A percentile compares a stretch with the other conserved stretches of the same genome.
These are phyloP conservation scores for Jackrogersella multiformis DNA, from an alignment of 495 filamentous ascomycete genomes.

Conservation along the genomic window DNA sequence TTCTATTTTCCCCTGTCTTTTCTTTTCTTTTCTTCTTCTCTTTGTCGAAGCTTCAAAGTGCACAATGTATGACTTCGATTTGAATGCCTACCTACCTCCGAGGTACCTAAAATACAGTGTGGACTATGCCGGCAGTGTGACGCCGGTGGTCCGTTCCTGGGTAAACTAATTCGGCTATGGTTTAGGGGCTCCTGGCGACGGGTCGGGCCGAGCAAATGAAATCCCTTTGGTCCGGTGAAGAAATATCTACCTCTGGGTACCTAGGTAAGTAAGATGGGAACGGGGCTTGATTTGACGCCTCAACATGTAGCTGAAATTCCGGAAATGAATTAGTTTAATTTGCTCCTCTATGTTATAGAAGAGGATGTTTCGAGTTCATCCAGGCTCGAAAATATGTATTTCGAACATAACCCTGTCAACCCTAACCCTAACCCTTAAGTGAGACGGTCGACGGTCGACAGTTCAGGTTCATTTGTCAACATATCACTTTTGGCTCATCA, in stretches of 20 bases:
- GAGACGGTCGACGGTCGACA: no score
- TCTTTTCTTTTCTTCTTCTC: background rate
- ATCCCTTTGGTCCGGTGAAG: conserved; percentile 37
- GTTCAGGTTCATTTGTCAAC: no score
- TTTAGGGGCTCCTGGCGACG: conserved; percentile 7
- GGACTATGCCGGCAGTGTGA: conserved; percentile 27
- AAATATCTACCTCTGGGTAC: conserved; percentile 2
- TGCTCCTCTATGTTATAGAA: background rate
- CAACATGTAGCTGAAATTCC: background rate
- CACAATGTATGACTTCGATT: conserved; percentile 4
- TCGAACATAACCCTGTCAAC: no score
- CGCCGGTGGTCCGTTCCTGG: conserved; percentile 34
- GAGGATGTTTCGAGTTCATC: background rate
- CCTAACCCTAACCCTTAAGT: no score
- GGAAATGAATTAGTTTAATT: background rate
- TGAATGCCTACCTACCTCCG: no score
- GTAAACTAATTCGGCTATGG: conserved; percentile 35
- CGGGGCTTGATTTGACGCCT: conserved; percentile 14
- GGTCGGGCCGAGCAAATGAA: conserved; percentile 32
- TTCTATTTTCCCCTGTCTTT: background rate
- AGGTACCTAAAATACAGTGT: background rate
- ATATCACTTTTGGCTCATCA: no score
- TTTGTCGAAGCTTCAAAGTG: background rate
- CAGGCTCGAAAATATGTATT: background rate
- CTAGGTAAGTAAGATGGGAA: no score